Conservation (phyloP, 345 rosid species). For the Dipteronia sinensis region DNA sequence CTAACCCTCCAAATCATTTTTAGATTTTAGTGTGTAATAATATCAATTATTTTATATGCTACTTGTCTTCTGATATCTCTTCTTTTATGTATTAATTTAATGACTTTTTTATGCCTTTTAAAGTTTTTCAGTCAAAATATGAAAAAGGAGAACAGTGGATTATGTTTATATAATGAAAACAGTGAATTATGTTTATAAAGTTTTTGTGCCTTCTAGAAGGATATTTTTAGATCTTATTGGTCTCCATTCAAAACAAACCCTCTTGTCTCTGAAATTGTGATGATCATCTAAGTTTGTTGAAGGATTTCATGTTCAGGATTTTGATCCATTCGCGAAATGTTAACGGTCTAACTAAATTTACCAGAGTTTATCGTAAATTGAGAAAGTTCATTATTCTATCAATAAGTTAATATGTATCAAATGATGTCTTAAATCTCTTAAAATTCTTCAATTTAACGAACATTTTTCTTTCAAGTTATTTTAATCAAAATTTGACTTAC, state of each 20-base stretch:
- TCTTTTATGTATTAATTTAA: neutral
- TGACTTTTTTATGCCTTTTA: too few relatives aligned
- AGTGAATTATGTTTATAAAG: neutral
- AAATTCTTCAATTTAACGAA: too few relatives aligned
- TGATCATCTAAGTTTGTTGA: too few relatives aligned
- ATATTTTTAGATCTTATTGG: neutral
- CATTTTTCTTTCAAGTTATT: neutral
- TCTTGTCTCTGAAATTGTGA: too few relatives aligned
- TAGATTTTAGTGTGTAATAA: neutral
- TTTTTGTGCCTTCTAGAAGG: neutral
- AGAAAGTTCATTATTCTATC: too few relatives aligned
- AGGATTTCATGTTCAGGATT: too few relatives aligned
- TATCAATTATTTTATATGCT: constrained; percentile 1
- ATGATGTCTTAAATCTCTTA: too few relatives aligned
- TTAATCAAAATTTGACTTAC: neutral
- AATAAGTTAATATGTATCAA: too few relatives aligned
- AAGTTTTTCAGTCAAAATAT: neutral
- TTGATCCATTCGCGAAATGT: too few relatives aligned
- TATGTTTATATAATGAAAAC: neutral
- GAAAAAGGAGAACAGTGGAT: neutral
- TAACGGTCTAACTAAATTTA: too few relatives aligned
- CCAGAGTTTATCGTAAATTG: too few relatives aligned
- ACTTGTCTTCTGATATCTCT: neutral
- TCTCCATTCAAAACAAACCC: neutral
- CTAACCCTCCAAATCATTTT: constrained; percentile 10